A percentile compares a stretch with the other conserved stretches of the same genome.
phyloP scores from a whole-genome alignment of 2,329 filamentous ascomycete genomes.

The Aspergillus sp. region DNA sequence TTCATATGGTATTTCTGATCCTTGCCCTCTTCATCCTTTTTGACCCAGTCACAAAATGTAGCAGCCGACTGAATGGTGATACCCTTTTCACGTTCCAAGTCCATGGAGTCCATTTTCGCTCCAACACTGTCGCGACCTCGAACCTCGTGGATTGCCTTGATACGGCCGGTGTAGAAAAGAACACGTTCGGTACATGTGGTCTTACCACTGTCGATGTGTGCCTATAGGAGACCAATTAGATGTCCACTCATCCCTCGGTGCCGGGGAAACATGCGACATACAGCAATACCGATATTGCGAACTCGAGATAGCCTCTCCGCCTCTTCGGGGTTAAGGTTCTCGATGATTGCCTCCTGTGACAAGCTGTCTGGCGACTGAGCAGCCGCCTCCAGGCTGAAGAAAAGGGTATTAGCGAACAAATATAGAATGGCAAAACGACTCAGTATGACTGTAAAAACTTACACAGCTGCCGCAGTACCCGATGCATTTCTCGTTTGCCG shows the following conservation, averaged over 20 bases:
- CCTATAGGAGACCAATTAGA: conserved; percentile 49
- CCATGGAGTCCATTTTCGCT: conserved; percentile 99
- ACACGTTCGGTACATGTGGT: conserved; percentile 96
- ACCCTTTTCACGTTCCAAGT: conserved; percentile 94
- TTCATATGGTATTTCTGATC: conserved; percentile 97
- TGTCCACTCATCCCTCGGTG: neutral
- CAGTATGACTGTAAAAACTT: conserved; percentile 19
- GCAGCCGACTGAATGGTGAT: conserved; percentile 99
- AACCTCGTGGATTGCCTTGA: conserved; percentile 96
- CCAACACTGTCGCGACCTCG: conserved; percentile 85
- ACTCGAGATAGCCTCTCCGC: conserved; percentile 74
- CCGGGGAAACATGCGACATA: conserved; percentile 43
- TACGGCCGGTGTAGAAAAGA: conserved; percentile 95
- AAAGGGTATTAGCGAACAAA: conserved; percentile 2
- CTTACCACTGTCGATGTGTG: conserved; percentile 98
- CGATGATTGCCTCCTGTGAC: conserved; percentile 67
- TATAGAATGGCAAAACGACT: neutral
- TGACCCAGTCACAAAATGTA: conserved; percentile 96
- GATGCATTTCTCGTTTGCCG: conserved; percentile 46
- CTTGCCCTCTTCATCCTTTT: conserved; percentile 71
- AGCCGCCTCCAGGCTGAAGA: conserved; percentile 56
- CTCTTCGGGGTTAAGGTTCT: conserved; percentile 79
- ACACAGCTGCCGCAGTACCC: conserved; percentile 46
- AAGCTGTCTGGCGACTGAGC: conserved; percentile 57
- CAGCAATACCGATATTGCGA: conserved; percentile 96